A percentile compares a stretch with the other conserved stretches of the same genome.
These are phyloP conservation scores for Grosmannia penicillata DNA, from an alignment of 2,329 filamentous ascomycete genomes.

Conservation along the genomic window DNA sequence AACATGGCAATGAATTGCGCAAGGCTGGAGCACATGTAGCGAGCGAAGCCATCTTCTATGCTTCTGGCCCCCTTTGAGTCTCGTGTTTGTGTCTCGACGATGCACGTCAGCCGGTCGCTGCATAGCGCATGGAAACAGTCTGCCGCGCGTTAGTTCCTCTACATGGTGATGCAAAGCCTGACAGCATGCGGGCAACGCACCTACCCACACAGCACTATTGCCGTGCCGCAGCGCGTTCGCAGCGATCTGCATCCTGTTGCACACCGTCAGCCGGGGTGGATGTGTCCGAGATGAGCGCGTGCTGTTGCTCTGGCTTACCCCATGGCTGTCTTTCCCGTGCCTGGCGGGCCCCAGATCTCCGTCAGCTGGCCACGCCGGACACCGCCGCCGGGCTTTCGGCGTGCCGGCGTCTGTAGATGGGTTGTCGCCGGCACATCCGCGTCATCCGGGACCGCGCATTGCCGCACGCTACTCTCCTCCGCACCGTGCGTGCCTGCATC, in stretches of 20 bases:
- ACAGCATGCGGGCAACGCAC: too few species aligned
- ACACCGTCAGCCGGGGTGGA: background rate
- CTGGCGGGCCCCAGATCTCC: slow-evolving; percentile 79
- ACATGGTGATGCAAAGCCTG: too few species aligned
- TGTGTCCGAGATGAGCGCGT: background rate
- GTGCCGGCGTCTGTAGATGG: background rate
- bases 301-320: slow-evolving; percentile 38
- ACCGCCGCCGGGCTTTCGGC: slow-evolving; percentile 28
- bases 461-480: too few species aligned
- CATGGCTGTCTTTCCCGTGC: slow-evolving; percentile 70
- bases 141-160: too few species aligned
- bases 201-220: slow-evolving; percentile 65
- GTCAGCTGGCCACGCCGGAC: slow-evolving; percentile 64
- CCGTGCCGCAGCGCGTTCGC: slow-evolving; percentile 46
- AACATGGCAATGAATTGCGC: slow-evolving; percentile 63
- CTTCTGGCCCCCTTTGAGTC: slow-evolving; percentile 9
- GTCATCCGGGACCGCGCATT: background rate
- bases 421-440: background rate
- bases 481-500: background rate
- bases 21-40: slow-evolving; percentile 43
- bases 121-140: slow-evolving; percentile 34
- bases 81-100: slow-evolving; percentile 8
- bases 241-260: slow-evolving; percentile 35
- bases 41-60: slow-evolving; percentile 22
- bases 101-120: slow-evolving; percentile 19